phyloP scores from a whole-genome alignment of 768 basidiomycete species.

The Boletus insuetus region DNA sequence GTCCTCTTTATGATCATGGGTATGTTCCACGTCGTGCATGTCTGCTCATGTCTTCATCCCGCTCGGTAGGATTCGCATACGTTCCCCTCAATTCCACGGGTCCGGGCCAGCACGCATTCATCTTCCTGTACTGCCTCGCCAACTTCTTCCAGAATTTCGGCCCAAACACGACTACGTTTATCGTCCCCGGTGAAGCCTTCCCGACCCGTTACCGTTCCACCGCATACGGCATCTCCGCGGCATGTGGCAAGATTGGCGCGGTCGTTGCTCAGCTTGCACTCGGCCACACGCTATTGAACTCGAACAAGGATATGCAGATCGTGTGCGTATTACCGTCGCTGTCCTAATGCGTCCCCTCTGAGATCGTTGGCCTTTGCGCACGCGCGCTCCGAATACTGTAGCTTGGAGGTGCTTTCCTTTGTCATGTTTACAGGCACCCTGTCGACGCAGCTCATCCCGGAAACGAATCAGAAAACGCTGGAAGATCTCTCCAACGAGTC shows the following conservation, averaged over 20 bases:
- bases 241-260: conserved; percentile 69
- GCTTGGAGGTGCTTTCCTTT: conserved; percentile 73
- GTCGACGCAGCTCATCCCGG: conserved; percentile 80
- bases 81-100: conserved; percentile 49
- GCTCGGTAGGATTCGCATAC: conserved; percentile 55
- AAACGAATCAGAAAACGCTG: conserved; percentile 64
- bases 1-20: conserved; percentile 68
- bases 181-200: conserved; percentile 76
- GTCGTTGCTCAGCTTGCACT: conserved; percentile 80
- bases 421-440: conserved; percentile 84
- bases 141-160: conserved; percentile 20
- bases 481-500: conserved; percentile 74
- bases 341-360: background rate
- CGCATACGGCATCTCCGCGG: conserved; percentile 77
- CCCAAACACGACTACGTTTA: conserved; percentile 61
- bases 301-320: conserved; percentile 55
- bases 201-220: conserved; percentile 72
- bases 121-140: conserved; percentile 28
- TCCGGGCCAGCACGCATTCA: conserved; percentile 52
- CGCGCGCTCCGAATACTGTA: conserved; percentile 17
- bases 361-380: background rate
- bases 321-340: conserved; percentile 46
- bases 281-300: conserved; percentile 54
- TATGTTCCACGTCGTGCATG: conserved; percentile 29
- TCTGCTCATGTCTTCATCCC: background rate